Evolutionary conservation across 1,284 basidiomycete genomes (phyloP), one percentile per base, ranked within the genome.

Genomic region (Prillingera fragicola): DNA sequence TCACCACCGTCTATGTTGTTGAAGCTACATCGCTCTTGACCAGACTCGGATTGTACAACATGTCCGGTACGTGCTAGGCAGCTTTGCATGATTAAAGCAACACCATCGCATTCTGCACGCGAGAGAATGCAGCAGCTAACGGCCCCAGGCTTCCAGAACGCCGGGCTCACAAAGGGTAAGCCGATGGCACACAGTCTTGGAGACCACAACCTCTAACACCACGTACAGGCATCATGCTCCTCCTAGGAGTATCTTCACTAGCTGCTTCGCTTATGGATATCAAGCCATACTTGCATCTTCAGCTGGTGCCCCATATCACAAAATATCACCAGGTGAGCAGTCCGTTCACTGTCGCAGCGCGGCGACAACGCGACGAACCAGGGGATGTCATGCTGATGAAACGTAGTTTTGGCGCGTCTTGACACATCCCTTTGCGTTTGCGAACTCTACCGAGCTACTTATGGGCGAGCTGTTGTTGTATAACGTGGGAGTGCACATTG

Each of bases 241-340:
- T 77, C 37, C 73, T 80, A 28, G 86, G 81, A 25, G 54, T 85
- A 38, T 76, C 80, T 4, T 87, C 88, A 15, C 74, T 90, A 40
- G 60, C 80, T 5, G 80, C 78, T 28, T 84, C 86, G 1, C 70
- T 91, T 33, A 83, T 89, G 59, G 87, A 89, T 62, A 73, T 87
- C 50, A 91, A 92, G 68, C 83, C 90, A 57, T 86, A 87, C 63
- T 78, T 89, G 48, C 84, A 91, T 67, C 74, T 91, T 5, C 87
- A 89, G 70, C 56, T 72, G 17, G 55, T 59, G 8, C 68, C 67
- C 5, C 62, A 73, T 40, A 62, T 74, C 32, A 64, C 67, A 6
- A 65, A 64, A 43, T 70, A 75, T 44, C 71, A 69, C 44, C 74
- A 74, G 56, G 71, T 70, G 36, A 33, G 67, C 9, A n/a, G n/a